Percentiles rank a stretch among this genome's conserved stretches.
phyloP scores from a whole-genome alignment of 1,284 basidiomycete species.

The Leucoagaricus sp. region DNA sequence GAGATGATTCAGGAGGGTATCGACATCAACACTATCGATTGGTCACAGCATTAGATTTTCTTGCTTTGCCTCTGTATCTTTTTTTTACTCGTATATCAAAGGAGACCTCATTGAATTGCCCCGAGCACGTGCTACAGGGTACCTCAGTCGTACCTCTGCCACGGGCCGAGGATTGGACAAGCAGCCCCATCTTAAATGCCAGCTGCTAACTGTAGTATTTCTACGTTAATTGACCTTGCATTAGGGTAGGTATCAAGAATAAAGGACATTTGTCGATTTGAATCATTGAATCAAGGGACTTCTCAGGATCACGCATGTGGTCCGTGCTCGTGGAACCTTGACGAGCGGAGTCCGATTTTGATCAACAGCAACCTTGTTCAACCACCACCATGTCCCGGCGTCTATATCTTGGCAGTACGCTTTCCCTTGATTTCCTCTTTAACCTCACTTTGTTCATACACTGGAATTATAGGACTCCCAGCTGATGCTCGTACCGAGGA shows the following conservation, averaged over 20 bases:
- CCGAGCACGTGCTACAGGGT: too few relatives aligned
- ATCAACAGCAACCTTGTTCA: conserved; percentile 29
- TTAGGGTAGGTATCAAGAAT: too few relatives aligned
- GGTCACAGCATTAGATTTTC: conserved; percentile 63
- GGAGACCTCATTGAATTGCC: not conserved
- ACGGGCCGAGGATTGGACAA: too few relatives aligned
- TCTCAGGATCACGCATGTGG: conserved; percentile 27
- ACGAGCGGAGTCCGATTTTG: conserved; percentile 41
- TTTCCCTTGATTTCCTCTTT: conserved; percentile 15
- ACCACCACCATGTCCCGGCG: conserved; percentile 74
- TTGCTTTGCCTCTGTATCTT: conserved; percentile 17
- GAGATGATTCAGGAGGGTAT: conserved; percentile 99
- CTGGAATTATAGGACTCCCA: conserved; percentile 61
- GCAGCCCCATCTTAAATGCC: too few relatives aligned
- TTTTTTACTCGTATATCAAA: not conserved
- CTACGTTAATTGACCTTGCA: too few relatives aligned
- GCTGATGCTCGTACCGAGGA: conserved; percentile 79
- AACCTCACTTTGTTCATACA: conserved; percentile 12
- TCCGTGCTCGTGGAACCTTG: conserved; percentile 41
- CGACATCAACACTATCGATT: conserved; percentile 91
- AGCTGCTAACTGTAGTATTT: too few relatives aligned
- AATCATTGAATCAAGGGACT: conserved; percentile 1
- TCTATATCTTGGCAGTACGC: conserved; percentile 78
- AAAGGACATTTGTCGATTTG: not conserved
- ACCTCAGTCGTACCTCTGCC: too few relatives aligned